Conservation (phyloP, 1,284 basidiomycete species). For the Irpex lacteus region DNA sequence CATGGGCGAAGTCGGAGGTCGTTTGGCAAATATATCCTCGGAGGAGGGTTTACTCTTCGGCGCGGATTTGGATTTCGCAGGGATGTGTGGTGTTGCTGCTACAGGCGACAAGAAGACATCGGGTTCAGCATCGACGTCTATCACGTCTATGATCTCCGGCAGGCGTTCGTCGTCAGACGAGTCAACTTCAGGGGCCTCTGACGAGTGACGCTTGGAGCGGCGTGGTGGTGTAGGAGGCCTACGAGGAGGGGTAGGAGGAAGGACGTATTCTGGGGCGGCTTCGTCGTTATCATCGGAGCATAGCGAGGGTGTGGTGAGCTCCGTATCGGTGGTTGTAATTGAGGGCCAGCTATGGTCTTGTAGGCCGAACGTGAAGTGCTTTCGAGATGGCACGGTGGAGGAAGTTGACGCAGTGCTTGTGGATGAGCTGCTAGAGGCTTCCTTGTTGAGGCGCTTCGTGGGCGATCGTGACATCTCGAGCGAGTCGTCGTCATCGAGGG, state of each 20-base stretch:
- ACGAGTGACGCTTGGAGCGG: background rate
- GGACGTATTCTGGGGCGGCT: conserved; percentile 42
- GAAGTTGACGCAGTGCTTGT: conserved; percentile 6
- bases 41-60: conserved; percentile 7
- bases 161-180: conserved; percentile 11
- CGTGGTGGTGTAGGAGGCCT: conserved; percentile 5
- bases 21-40: conserved; percentile 48
- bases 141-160: conserved; percentile 12
- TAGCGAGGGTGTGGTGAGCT: conserved; percentile 56
- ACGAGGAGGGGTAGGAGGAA: conserved; percentile 31
- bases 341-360: conserved; percentile 24
- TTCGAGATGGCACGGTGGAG: conserved; percentile 8
- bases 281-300: conserved; percentile 58
- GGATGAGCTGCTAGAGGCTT: conserved; percentile 5
- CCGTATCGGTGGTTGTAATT: conserved; percentile 24
- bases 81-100: conserved; percentile 1
- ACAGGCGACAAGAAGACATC: background rate
- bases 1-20: conserved; percentile 62
- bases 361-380: conserved; percentile 5
- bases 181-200: background rate
- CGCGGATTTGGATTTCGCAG: background rate
- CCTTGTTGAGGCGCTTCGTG: conserved; percentile 7
- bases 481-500: conserved; percentile 4
- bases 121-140: conserved; percentile 4
- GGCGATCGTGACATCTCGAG: background rate